These are phyloP conservation scores for Eutrema salsugineum DNA, from an alignment of 441 rosid genomes.

Conservation along the genomic window DNA sequence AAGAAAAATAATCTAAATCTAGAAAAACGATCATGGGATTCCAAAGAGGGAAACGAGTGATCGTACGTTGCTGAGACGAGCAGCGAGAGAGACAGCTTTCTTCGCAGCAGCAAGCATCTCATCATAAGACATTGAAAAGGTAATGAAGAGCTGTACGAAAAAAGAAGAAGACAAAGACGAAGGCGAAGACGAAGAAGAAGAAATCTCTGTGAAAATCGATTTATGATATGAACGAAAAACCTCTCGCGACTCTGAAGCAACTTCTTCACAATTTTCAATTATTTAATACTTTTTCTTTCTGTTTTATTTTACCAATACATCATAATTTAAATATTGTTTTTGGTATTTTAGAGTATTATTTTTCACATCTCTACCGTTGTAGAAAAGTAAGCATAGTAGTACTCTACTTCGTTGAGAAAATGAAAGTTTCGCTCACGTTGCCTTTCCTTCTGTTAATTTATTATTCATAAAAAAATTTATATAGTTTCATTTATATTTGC, in stretches of 20 bases:
- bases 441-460: not conserved
- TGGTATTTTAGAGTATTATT: not conserved
- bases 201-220: constrained; percentile 16
- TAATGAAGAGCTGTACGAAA: not conserved
- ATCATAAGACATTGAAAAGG: constrained; percentile 55
- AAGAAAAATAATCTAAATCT: not conserved
- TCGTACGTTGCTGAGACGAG: constrained; percentile 84
- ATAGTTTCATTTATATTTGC: not conserved
- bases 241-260: constrained; percentile 33
- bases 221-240: constrained; percentile 14
- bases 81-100: constrained; percentile 85
- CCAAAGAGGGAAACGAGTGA: not conserved
- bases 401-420: constrained; percentile 15
- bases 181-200: constrained; percentile 1
- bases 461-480: not conserved
- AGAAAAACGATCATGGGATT: not conserved
- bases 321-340: not conserved
- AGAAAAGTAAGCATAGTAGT: not conserved
- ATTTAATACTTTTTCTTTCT: not conserved
- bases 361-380: constrained; percentile 16
- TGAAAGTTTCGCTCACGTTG: constrained; percentile 15
- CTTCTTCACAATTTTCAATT: constrained; percentile 6
- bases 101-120: constrained; percentile 86
- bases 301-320: not conserved
- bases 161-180: constrained; percentile 1